A percentile compares a stretch with the other conserved stretches of the same genome.
Evolutionary conservation across 352 stramenopile genomes (phyloP).

Genomic region (Phytophthora aleatoria): DNA sequence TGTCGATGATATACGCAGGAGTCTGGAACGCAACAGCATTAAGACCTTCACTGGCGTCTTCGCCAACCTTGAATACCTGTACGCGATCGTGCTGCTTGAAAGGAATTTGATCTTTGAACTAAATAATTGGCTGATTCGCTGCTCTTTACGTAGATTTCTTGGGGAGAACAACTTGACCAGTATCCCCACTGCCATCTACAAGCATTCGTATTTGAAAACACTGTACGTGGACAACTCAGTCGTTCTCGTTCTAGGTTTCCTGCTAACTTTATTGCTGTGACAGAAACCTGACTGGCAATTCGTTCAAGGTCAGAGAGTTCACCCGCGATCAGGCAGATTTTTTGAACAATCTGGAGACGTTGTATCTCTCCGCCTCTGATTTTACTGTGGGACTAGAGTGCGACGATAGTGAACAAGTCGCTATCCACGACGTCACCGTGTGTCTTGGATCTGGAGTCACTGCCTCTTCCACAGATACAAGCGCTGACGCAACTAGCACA

Average conservation of each 20-base stretch:
- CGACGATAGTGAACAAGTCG: neutral
- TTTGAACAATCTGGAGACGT: neutral
- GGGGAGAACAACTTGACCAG: neutral
- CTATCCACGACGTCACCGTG: neutral
- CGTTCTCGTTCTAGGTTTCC: neutral
- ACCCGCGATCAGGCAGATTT: neutral
- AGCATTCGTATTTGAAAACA: neutral
- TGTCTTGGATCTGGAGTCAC: constrained; percentile 17
- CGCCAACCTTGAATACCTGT: constrained; percentile 34
- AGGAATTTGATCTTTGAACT: neutral
- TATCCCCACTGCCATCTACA: neutral
- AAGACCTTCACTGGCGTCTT: constrained; percentile 55
- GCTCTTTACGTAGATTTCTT: neutral
- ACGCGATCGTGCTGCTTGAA: neutral
- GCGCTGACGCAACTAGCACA: constrained; percentile 16
- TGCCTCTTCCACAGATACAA: constrained; percentile 20
- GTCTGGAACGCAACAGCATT: constrained; percentile 61
- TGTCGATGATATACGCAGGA: constrained; percentile 16
- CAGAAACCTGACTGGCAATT: neutral
- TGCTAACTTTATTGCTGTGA: neutral
- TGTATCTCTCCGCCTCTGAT: neutral
- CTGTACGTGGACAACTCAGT: neutral
- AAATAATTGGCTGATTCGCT: neutral
- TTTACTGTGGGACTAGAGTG: neutral
- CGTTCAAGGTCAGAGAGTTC: neutral